Evolutionary conservation across 768 basidiomycete genomes (phyloP).

Genomic region (Antrodiella citrinella): DNA sequence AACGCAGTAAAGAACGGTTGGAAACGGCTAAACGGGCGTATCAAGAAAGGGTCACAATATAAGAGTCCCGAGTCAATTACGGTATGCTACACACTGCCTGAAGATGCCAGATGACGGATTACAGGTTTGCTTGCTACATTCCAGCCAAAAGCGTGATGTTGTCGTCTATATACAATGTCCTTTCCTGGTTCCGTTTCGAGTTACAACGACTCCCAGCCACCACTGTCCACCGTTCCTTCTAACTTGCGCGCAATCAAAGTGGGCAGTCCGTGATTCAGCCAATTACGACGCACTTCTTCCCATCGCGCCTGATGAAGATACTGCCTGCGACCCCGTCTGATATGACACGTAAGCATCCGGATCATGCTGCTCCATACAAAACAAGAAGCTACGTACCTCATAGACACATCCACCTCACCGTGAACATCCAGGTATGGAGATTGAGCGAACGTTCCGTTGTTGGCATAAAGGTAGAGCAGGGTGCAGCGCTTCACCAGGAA

Average conservation of each 20-base stretch:
- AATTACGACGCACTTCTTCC: conserved; percentile 87
- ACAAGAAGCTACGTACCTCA: conserved; percentile 53
- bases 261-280: conserved; percentile 87
- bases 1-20: conserved; percentile 20
- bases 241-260: conserved; percentile 84
- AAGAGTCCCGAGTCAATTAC: neutral
- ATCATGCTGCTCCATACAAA: neutral
- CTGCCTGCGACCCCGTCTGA: conserved; percentile 81
- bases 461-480: conserved; percentile 81
- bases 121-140: neutral
- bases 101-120: neutral
- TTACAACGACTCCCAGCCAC: conserved; percentile 88
- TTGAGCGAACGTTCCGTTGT: conserved; percentile 79
- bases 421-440: conserved; percentile 93
- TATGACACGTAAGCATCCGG: neutral
- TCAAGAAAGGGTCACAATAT: neutral
- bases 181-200: neutral
- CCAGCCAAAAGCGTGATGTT: neutral
- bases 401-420: conserved; percentile 86
- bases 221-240: conserved; percentile 79
- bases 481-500: conserved; percentile 90
- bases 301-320: conserved; percentile 77
- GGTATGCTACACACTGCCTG: neutral
- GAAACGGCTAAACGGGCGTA: conserved; percentile 2
- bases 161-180: neutral